phyloP scores from a whole-genome alignment of 805 yeast species.

The Myxozyma sirexii region DNA sequence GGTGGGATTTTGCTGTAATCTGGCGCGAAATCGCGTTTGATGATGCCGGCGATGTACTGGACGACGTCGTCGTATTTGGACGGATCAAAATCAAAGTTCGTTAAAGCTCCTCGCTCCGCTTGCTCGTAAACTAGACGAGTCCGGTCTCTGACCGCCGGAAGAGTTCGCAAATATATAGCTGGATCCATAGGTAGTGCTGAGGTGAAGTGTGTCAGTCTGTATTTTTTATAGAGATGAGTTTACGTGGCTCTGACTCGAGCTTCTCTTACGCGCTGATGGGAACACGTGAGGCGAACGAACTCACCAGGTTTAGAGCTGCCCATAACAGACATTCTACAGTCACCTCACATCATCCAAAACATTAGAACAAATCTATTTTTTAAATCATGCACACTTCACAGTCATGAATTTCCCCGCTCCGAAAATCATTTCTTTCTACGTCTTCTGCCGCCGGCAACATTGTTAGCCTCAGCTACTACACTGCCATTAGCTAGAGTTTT shows the following conservation, averaged over 20 bases:
- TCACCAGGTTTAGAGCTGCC: too few relatives aligned
- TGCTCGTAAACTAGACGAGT: constrained; percentile 49
- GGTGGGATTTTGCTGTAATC: constrained; percentile 56
- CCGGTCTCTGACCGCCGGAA: constrained; percentile 59
- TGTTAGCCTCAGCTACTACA: constrained; percentile 26
- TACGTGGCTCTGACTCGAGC: too few relatives aligned
- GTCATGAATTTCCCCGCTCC: too few relatives aligned
- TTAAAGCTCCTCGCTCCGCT: constrained; percentile 45
- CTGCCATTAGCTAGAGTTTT: constrained; percentile 17
- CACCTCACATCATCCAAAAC: too few relatives aligned
- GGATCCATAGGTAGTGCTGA: background rate
- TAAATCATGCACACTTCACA: too few relatives aligned
- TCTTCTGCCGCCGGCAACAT: constrained; percentile 34
- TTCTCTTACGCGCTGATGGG: too few relatives aligned
- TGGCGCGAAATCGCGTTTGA: constrained; percentile 51
- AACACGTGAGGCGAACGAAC: too few relatives aligned
- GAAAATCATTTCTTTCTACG: constrained; percentile 16
- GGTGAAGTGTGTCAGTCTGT: too few relatives aligned
- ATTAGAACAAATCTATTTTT: too few relatives aligned
- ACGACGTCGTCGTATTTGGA: constrained; percentile 49
- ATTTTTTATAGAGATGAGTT: too few relatives aligned
- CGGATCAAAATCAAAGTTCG: constrained; percentile 53
- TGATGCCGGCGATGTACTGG: constrained; percentile 51
- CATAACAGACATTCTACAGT: too few relatives aligned
- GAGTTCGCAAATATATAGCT: constrained; percentile 49